Evolutionary conservation across 192 early-diverging fungal species (phyloP).

Genomic region (Cetraspora pellucida): DNA sequence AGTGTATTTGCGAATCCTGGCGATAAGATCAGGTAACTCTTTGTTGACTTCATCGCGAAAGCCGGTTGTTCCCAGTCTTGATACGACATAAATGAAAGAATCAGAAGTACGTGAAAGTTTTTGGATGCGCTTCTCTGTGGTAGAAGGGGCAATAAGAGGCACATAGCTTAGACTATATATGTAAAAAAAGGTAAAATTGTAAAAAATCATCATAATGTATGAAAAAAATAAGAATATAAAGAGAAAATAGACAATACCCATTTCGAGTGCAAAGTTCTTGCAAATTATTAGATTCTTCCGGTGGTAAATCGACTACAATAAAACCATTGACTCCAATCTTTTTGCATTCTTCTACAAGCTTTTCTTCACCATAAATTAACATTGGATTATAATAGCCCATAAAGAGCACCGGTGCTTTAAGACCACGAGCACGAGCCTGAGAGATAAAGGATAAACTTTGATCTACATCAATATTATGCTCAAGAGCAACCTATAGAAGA

Average conservation of each 20-base stretch:
- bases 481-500: constrained; percentile 63
- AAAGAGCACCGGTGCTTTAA: constrained; percentile 89
- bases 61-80: constrained; percentile 93
- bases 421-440: constrained; percentile 78
- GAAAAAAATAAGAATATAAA: constrained; percentile 32
- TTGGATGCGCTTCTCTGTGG: constrained; percentile 81
- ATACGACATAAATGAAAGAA: constrained; percentile 96
- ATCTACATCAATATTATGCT: constrained; percentile 77
- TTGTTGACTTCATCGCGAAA: constrained; percentile 64
- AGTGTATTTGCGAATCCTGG: constrained; percentile 72
- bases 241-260: constrained; percentile 46
- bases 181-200: background rate
- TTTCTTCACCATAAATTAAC: constrained; percentile 89
- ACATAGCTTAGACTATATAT: constrained; percentile 72
- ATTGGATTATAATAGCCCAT: constrained; percentile 99
- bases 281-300: constrained; percentile 92
- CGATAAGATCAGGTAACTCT: constrained; percentile 52
- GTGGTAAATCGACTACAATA: constrained; percentile 97
- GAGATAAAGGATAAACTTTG: constrained; percentile 80
- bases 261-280: constrained; percentile 70
- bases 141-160: constrained; percentile 92
- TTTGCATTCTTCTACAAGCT: constrained; percentile 82
- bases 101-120: constrained; percentile 80
- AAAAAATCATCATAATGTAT: background rate
- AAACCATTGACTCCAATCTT: constrained; percentile 90